Evolutionary conservation across 1,139 yeast species (phyloP), one percentile per base, ranked within the genome.

Genomic region (Yamadazyma aaseri): DNA sequence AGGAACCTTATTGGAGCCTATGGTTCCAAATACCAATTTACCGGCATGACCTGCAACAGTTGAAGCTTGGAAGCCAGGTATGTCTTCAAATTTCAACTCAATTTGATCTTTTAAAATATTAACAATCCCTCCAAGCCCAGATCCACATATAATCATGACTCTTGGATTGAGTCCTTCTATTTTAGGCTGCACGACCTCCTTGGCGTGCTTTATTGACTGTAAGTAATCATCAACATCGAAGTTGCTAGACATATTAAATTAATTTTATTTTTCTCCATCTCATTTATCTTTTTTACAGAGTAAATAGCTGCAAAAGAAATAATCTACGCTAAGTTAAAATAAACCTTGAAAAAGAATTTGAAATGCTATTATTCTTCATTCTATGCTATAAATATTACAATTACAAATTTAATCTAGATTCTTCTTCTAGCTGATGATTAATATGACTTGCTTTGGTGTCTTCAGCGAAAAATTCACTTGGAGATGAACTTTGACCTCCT

Each of bases 31-130:
- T 5, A 89, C 68, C 17, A 92, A 69, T 50, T 81, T 76, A 0
- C 97, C 97, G 5, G 79, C 81, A 55, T 92, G 98, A 0, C 97
- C 98, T 6, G 79, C 79, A 2, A 90, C 96, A 0, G 97, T 90
- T 2, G 96, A 84, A 1, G 63, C 55, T 51, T 74, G 75, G 59
- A 90, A 90, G 1, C 94, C 87, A 0, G 97, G 97, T 33, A 92
- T 85, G 1, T 73, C 69, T 5, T 58, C 49, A 55, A 89, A 92
- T 1, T 81, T 63, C 21, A 92, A 69, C 46, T 72, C 76, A 26
- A 75, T 56, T 35, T 55, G 57, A 30, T 60, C 63, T 2, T 63
- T 49, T 39, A 82, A 54, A 42, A 71, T 59, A 33, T 76, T 65
- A 2, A 92, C 83, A 34, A 92, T 81, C 0, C 95, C 95, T 7